Base-by-base conservation (phyloP, 495 filamentous ascomycete genomes). In the Letharia columbiana region DNA sequence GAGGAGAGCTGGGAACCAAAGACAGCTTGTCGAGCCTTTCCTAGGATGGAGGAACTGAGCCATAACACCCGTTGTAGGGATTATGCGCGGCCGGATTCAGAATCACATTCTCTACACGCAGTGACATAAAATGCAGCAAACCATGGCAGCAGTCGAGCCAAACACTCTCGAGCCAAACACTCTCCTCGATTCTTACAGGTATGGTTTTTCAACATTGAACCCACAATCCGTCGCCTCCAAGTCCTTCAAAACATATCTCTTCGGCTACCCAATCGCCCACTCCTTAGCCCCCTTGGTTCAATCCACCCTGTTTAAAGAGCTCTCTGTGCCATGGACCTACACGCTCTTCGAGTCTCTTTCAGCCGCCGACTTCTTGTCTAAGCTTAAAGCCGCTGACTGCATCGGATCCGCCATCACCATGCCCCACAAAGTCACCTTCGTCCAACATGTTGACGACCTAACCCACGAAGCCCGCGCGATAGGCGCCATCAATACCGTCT, bases 221-320 rank as follows among this genome's bases (percentile, higher is more conserved):
- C 3, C 44, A 20, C 44, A 47, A 20, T 5, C 4, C 44, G 63
- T 78, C 37, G 15, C 15, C 10, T 18, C 44, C 15, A 18, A 20
- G 44, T 20, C 44, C 44, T 20, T 47, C 18, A 47, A 8, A 47
- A 47, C 44, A 47, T 47, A 47, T 20, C 44, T 47, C 15, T 47
- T 47, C 7, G 44, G 44, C 44, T 47, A 47, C 10, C 44, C 44
- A 18, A 47, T 47, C 17, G 44, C 44, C 18, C 44, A 47, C 44
- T 47, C 44, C 15, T 8, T 47, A 20, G 44, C 44, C 18, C 44
- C 44, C 7, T 20, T 47, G 44, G 44, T 47, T 4, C 44, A 47
- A 2, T 47, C 44, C 15, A 47, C 44, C 44, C 13, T 47, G 3
- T 47, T 47, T 8, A 47, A 47, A 20, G 18, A 20, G 18, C 44